These are phyloP conservation scores for Platismatia glauca DNA, from an alignment of 495 filamentous ascomycete genomes.

Conservation along the genomic window DNA sequence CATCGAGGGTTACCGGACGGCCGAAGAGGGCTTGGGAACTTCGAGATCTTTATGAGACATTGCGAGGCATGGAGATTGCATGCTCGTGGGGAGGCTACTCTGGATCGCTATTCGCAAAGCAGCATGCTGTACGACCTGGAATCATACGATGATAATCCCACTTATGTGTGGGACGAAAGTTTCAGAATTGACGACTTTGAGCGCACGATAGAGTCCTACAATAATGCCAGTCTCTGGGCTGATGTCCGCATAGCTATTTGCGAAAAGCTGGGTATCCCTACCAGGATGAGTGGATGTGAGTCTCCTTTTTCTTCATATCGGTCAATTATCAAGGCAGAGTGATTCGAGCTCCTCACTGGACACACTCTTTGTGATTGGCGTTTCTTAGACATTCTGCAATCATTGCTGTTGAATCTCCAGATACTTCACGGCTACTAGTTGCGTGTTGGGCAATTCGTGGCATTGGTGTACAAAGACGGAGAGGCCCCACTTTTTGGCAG, in stretches of 20 bases:
- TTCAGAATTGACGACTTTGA: slow-evolving; percentile 13
- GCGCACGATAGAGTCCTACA: slow-evolving; percentile 13
- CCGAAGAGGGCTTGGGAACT: slow-evolving; percentile 22
- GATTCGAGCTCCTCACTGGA: background rate
- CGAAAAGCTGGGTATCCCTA: slow-evolving; percentile 14
- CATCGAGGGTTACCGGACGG: slow-evolving; percentile 21
- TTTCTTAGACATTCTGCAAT: background rate
- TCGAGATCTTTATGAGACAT: slow-evolving; percentile 30
- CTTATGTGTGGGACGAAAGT: slow-evolving; percentile 24
- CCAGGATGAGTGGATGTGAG: background rate
- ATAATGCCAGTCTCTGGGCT: slow-evolving; percentile 21
- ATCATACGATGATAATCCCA: slow-evolving; percentile 27
- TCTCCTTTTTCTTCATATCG: background rate
- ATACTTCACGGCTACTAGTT: background rate
- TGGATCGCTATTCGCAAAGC: background rate
- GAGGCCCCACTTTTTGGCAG: background rate
- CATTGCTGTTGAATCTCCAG: background rate
- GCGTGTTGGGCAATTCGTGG: background rate
- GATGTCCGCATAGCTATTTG: slow-evolving; percentile 18
- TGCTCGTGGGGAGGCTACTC: slow-evolving; percentile 15
- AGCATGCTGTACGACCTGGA: slow-evolving; percentile 15
- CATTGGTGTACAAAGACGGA: background rate
- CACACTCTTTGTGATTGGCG: background rate
- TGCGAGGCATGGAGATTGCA: slow-evolving; percentile 31
- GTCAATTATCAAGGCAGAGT: background rate